A percentile compares a stretch with the other conserved stretches of the same genome.
phyloP scores from a whole-genome alignment of 73 alveolate species.

The Uronychia setigera region DNA sequence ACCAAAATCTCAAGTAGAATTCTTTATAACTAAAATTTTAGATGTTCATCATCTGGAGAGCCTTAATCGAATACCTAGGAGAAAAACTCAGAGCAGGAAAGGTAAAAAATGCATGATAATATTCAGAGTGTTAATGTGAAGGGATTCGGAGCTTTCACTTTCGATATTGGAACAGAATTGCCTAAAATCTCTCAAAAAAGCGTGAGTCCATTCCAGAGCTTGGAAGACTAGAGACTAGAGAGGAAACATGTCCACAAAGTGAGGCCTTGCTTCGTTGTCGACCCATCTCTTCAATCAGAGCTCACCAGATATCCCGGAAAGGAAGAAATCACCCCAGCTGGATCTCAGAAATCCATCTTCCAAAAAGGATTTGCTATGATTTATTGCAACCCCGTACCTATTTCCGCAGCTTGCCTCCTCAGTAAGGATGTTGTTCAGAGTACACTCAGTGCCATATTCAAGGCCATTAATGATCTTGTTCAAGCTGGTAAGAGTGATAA shows the following conservation, averaged over 20 bases:
- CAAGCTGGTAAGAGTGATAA: conserved; percentile 64
- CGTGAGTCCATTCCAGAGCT: conserved; percentile 42
- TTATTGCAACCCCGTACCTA: conserved; percentile 90
- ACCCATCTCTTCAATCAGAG: conserved; percentile 66
- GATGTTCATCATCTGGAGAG: conserved; percentile 83
- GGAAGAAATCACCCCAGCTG: conserved; percentile 75
- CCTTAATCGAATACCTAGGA: conserved; percentile 76
- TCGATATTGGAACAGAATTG: conserved; percentile 73
- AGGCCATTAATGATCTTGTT: conserved; percentile 73
- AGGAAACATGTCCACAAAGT: conserved; percentile 78
- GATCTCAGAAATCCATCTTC: conserved; percentile 72
- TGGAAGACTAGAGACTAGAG: conserved; percentile 76
- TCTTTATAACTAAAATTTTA: too few relatives aligned
- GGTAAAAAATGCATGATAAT: background rate
- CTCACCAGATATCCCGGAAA: conserved; percentile 75
- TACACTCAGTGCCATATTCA: conserved; percentile 78
- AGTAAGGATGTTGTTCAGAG: conserved; percentile 78
- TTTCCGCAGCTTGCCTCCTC: conserved; percentile 81
- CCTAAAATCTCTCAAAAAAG: conserved; percentile 79
- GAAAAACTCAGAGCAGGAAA: conserved; percentile 78
- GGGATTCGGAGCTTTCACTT: conserved; percentile 89
- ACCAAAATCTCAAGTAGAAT: conserved; percentile 74
- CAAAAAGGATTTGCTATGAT: conserved; percentile 86
- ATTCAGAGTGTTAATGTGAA: conserved; percentile 67
- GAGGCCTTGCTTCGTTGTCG: conserved; percentile 74